Conservation (phyloP, 768 basidiomycete genomes). For the Collybia mongolica region DNA sequence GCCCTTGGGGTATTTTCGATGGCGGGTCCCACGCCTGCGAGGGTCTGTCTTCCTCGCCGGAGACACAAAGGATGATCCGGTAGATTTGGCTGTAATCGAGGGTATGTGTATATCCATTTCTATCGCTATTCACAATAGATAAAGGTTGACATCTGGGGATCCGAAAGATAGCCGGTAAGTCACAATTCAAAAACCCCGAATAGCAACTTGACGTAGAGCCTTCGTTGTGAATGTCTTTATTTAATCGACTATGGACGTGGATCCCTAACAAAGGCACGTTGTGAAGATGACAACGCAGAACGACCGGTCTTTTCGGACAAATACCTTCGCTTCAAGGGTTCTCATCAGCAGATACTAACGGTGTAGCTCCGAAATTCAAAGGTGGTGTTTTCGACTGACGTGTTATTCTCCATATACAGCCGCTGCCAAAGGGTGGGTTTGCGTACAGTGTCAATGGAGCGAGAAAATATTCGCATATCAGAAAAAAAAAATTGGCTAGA, state of each 20-base stretch:
- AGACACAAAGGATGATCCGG: neutral
- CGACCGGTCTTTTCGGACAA: conserved; percentile 3
- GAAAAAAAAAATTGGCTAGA: no score
- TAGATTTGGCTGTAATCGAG: neutral
- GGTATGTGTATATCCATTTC: no score
- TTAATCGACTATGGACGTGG: neutral
- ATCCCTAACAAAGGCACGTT: conserved; percentile 1
- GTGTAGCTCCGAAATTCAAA: neutral
- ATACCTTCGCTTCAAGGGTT: neutral
- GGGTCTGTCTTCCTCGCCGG: neutral
- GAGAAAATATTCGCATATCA: no score
- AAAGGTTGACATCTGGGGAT: neutral
- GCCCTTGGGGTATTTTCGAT: no score
- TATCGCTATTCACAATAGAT: no score
- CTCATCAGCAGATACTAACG: neutral
- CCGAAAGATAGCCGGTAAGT: neutral
- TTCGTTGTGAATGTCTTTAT: neutral
- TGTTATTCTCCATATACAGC: neutral
- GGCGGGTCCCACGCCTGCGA: neutral
- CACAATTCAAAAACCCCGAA: neutral
- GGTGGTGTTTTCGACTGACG: neutral
- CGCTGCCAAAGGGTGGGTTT: no score
- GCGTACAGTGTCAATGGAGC: no score
- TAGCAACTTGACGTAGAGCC: neutral
- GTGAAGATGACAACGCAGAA: neutral